Evolutionary conservation across 2,329 filamentous ascomycete genomes (phyloP), one percentile per base, ranked within the genome.

Genomic region (Bimuria novae-zelandiae): DNA sequence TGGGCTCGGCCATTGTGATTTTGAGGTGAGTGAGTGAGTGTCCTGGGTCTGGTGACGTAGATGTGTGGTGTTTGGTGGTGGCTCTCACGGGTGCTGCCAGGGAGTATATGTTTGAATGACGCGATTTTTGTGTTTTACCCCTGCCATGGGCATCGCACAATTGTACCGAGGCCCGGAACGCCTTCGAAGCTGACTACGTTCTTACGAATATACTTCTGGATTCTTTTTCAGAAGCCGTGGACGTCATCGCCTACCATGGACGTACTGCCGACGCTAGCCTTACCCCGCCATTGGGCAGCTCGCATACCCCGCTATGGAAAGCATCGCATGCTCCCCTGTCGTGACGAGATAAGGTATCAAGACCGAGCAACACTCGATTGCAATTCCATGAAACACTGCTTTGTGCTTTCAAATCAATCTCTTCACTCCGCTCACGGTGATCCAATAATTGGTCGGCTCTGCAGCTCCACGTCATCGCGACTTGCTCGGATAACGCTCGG

Each of bases 241-340:
- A 25, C 40, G 40, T 25, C 23, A 19, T 36, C n/a, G 29, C 21
- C 33, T 12, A 23, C 27, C 36, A 46, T 8, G 35, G 44, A 46
- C 44, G 39, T 40, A 16, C 36, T 53, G 22, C 47, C 52, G 52
- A 47, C 33, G 27, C 52, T 50, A 50, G 49, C 56, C 47, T n/a
- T 60, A 63, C 61, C 64, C 61, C 61, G 52, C 59, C 45, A 60
- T 52, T 1, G 16, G 8, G 30, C 37, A 19, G 42, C 63, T 53
- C 59, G n/a, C n/a, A n/a, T 66, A 64, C 66, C 66, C 65, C 66
- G 56, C 65, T 49, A 58, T 19, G 32, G 43, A 35, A 21, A 32
- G 21, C 54, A 47, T 43, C 49, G 39, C 36, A 10, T 21, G 17
- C 29, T 7, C 44, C 23, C 29, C 17, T 39, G 29, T n/a, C 37